Conservation (phyloP, 345 rosid genomes). For the Brassica incana region DNA sequence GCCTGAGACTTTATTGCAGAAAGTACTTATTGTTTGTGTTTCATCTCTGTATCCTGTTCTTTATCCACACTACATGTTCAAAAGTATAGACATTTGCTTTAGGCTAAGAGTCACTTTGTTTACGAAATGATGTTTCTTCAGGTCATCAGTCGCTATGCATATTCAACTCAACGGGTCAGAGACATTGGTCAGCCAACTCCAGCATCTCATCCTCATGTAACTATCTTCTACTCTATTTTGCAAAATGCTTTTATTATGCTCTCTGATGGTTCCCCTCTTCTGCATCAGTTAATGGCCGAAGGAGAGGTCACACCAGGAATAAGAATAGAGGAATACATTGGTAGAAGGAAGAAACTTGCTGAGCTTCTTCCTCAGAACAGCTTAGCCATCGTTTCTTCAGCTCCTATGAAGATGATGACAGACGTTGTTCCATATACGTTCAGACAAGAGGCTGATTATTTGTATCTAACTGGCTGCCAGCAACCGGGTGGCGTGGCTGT, state of each 20-base stretch:
- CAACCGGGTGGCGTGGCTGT: conserved; percentile 96
- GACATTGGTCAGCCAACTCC: conserved; percentile 93
- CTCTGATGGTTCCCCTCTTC: conserved; percentile 25
- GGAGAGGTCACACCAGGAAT: conserved; percentile 94
- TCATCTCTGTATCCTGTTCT: not conserved
- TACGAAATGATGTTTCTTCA: conserved; percentile 38
- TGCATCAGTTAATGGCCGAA: conserved; percentile 64
- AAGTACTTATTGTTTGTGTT: not conserved
- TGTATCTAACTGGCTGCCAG: conserved; percentile 85
- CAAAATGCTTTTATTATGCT: conserved; percentile 1
- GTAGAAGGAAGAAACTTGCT: conserved; percentile 66
- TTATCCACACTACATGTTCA: not conserved
- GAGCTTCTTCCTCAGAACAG: conserved; percentile 79
- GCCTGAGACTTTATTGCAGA: not conserved
- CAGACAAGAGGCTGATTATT: conserved; percentile 87
- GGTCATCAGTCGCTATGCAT: conserved; percentile 45
- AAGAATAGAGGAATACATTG: conserved; percentile 65
- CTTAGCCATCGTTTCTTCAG: conserved; percentile 80
- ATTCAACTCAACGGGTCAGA: conserved; percentile 49
- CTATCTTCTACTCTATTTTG: not conserved
- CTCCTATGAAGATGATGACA: conserved; percentile 95
- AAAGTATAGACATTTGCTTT: not conserved
- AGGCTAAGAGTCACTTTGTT: conserved; percentile 1
- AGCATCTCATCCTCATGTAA: conserved; percentile 86
- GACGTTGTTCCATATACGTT: conserved; percentile 89